phyloP scores from a whole-genome alignment of 1,284 basidiomycete species.

The Ceraceosorus guamensis region DNA sequence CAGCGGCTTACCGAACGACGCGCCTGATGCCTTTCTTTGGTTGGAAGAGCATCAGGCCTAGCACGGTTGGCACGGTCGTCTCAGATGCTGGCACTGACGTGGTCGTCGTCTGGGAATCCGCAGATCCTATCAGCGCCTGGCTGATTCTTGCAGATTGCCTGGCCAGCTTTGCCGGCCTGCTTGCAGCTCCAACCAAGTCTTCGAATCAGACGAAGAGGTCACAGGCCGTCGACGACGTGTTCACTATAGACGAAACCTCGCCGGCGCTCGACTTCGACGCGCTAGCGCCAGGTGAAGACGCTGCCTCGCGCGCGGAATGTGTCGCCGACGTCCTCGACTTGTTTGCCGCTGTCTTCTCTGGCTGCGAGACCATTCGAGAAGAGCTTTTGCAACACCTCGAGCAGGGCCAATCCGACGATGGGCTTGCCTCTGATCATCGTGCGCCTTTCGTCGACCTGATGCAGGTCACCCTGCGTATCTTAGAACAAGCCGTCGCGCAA shows the following conservation, averaged over 20 bases:
- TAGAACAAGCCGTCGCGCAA: constrained; percentile 69
- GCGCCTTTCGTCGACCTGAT: constrained; percentile 58
- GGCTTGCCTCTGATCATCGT: not conserved
- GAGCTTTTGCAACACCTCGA: constrained; percentile 62
- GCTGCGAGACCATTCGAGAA: constrained; percentile 60
- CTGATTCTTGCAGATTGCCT: constrained; percentile 69
- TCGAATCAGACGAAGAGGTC: not conserved
- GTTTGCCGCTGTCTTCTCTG: constrained; percentile 65
- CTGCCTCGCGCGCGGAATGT: constrained; percentile 51
- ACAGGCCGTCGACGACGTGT: constrained; percentile 4
- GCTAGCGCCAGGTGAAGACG: constrained; percentile 6
- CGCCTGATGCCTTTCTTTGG: constrained; percentile 67
- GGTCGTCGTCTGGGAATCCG: constrained; percentile 69
- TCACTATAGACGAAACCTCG: not conserved
- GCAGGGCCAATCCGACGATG: not conserved
- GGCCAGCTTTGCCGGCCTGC: constrained; percentile 54
- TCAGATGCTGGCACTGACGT: constrained; percentile 59
- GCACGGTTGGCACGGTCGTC: constrained; percentile 64
- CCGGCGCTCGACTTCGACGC: constrained; percentile 1
- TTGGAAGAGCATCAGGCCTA: constrained; percentile 58
- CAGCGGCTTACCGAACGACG: constrained; percentile 61
- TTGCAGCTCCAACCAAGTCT: not conserved
- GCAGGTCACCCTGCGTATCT: constrained; percentile 69
- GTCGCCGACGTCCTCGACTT: constrained; percentile 70
- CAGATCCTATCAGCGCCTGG: constrained; percentile 66